These are phyloP conservation scores for Polyporus arcularius DNA, from an alignment of 768 basidiomycete species.

Conservation along the genomic window DNA sequence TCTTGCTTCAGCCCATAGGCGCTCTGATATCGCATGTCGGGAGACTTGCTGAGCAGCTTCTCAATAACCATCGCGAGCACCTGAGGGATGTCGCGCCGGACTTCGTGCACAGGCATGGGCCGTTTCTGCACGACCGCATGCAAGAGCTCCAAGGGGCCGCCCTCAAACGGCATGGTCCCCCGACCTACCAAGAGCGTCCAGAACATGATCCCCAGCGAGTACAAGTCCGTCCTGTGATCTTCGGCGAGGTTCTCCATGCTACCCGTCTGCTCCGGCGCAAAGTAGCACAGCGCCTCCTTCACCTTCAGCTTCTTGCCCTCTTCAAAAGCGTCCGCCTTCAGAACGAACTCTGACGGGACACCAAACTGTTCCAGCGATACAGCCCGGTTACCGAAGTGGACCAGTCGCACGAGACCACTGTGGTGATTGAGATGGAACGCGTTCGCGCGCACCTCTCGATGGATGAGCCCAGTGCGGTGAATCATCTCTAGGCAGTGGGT, in stretches of 20 bases:
- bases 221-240: slow-evolving; percentile 74
- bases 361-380: slow-evolving; percentile 71
- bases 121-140: slow-evolving; percentile 73
- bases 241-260: slow-evolving; percentile 71
- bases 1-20: slow-evolving; percentile 70
- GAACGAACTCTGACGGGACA: slow-evolving; percentile 68
- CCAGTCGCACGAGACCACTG: slow-evolving; percentile 67
- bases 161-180: slow-evolving; percentile 43
- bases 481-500: slow-evolving; percentile 70
- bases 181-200: slow-evolving; percentile 76
- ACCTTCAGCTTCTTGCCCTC: slow-evolving; percentile 68
- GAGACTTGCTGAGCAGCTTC: slow-evolving; percentile 71
- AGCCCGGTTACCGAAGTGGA: slow-evolving; percentile 76
- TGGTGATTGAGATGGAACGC: slow-evolving; percentile 74
- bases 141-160: slow-evolving; percentile 55
- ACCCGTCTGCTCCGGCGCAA: slow-evolving; percentile 75
- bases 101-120: slow-evolving; percentile 76
- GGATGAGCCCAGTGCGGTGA: slow-evolving; percentile 58
- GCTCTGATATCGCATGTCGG: slow-evolving; percentile 70
- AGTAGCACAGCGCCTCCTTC: slow-evolving; percentile 74
- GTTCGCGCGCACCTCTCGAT: slow-evolving; percentile 78
- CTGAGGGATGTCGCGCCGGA: slow-evolving; percentile 70
- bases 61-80: slow-evolving; percentile 72
- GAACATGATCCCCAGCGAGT: slow-evolving; percentile 71
- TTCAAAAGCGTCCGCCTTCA: slow-evolving; percentile 50